Evolutionary conservation across 2,329 filamentous ascomycete genomes (phyloP), one percentile per base, ranked within the genome.

Genomic region (Trichoderma semiorbis): DNA sequence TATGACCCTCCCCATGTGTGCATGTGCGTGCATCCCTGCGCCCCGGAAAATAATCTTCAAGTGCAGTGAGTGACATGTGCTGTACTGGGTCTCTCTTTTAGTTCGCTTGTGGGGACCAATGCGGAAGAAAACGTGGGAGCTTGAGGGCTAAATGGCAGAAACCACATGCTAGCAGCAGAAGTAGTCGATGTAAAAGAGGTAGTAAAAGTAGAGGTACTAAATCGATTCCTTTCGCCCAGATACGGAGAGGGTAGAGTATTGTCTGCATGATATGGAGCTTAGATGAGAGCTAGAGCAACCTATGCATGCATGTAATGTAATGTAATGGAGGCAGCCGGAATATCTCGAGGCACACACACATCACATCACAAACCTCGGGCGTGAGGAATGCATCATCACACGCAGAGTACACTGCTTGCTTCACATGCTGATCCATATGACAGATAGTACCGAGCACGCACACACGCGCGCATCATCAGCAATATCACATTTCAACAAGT

Each of bases 21-120:
- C 62, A 57, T 66, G 61, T 66, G 61, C 61, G 8, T 71, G 5
- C 14, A 36, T 36, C 34, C 69, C 69, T 71, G 69, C 69, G 62
- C 50, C 69, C 69, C 69, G 36, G 67, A 62, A 69, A 69, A 47
- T 28, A 62, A 61, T 62, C 57, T 36, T 28, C 36, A 21, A 26
- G 24, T 32, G 39, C 14, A 24, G 21, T 34, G 32, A 62, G 5
- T 71, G 26, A n/a, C 36, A 32, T 70, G 47, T 53, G 47, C 11
- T 21, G 47, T 21, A 10, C 10, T 21, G 43, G 43, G n/a, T 53
- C 47, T 53, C n/a, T 24, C 3, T 53, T 24, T 7, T 53, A 24
- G n/a, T n/a, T 2, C 64, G 14, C 7, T 16, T 32, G 16, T 26
- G 34, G 34, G 26, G 34, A 63, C 55, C n/a, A n/a, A n/a, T n/a